Percentiles rank a stretch among this genome's conserved stretches.
Evolutionary conservation across 2,329 filamentous ascomycete species (phyloP).

Genomic region (Periconia digitata): DNA sequence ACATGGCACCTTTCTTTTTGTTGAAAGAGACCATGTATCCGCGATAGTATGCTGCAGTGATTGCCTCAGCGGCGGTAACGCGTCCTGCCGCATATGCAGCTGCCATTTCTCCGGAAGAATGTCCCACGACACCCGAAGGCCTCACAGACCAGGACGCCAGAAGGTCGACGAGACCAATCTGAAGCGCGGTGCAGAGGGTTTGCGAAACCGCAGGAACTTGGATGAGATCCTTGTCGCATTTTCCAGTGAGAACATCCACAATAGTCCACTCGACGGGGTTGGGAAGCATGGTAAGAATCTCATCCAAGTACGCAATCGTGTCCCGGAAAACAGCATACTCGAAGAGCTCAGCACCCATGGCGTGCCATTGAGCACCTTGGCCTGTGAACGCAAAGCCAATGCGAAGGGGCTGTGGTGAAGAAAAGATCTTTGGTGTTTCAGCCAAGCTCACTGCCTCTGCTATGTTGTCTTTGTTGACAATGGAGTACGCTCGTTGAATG

Average conservation of each 20-base stretch:
- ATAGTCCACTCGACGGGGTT: neutral
- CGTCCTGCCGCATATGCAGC: slow-evolving; percentile 22
- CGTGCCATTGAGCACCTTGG: slow-evolving; percentile 32
- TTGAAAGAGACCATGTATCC: slow-evolving; percentile 12
- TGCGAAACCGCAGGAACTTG: slow-evolving; percentile 19
- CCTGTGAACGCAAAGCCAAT: slow-evolving; percentile 28
- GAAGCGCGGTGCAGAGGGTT: slow-evolving; percentile 24
- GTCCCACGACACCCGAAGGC: slow-evolving; percentile 14
- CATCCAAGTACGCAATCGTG: slow-evolving; percentile 8
- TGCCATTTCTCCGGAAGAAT: slow-evolving; percentile 32
- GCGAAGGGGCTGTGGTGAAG: neutral
- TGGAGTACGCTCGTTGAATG: slow-evolving; percentile 7
- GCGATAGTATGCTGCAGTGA: slow-evolving; percentile 20
- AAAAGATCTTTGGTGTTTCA: neutral
- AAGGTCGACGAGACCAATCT: slow-evolving; percentile 25
- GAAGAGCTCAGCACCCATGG: slow-evolving; percentile 25
- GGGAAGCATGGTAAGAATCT: slow-evolving; percentile 1
- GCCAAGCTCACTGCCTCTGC: neutral
- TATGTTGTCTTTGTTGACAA: neutral
- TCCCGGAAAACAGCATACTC: slow-evolving; percentile 10
- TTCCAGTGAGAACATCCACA: neutral
- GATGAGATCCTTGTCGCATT: neutral
- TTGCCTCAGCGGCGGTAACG: slow-evolving; percentile 19
- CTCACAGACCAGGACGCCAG: slow-evolving; percentile 13
- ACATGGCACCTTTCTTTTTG: slow-evolving; percentile 19